Conservation (phyloP, 371 early-diverging fungal species). For the Nosema muscidifuracis region DNA sequence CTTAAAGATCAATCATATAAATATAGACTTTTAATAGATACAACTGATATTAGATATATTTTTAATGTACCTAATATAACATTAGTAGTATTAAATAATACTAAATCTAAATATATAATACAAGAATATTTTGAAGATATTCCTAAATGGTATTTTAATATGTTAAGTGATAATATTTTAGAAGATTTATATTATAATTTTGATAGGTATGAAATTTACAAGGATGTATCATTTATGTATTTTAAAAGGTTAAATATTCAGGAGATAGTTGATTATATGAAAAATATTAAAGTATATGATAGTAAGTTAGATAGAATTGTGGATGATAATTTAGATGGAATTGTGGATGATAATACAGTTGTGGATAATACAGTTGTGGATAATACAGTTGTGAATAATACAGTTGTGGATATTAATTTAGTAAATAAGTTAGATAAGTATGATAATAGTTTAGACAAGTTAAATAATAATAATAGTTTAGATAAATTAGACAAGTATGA, state of each 20-base stretch:
- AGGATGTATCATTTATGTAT: background rate
- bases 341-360: too few species aligned
- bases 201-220: conserved; percentile 21
- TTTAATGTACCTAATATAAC: background rate
- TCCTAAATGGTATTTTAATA: conserved; percentile 21
- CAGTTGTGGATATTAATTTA: too few species aligned
- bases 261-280: background rate
- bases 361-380: too few species aligned
- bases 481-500: too few species aligned
- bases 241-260: background rate
- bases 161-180: conserved; percentile 11
- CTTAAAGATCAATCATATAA: conserved; percentile 2
- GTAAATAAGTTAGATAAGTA: background rate
- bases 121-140: conserved; percentile 17
- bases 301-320: background rate
- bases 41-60: background rate
- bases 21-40: background rate
- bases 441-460: background rate
- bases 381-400: too few species aligned
- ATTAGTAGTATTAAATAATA: background rate
- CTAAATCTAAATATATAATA: conserved; percentile 20
- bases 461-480: background rate
- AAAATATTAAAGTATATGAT: background rate
- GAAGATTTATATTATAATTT: conserved; percentile 23
- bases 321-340: too few species aligned